phyloP scores from a whole-genome alignment of 352 stramenopile genomes.

The Phytophthora vignae region DNA sequence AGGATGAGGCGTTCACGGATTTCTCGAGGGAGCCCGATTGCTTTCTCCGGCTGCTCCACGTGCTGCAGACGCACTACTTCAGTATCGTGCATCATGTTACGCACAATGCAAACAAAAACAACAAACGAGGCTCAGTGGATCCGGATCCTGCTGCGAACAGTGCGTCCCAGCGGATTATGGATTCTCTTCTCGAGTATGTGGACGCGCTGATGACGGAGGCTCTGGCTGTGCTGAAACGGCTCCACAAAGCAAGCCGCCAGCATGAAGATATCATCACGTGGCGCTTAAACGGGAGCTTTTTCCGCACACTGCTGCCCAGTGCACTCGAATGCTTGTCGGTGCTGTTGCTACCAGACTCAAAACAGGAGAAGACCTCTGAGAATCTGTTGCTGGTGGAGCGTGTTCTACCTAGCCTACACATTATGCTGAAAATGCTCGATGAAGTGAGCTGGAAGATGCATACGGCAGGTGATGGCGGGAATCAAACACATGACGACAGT shows the following conservation, averaged over 20 bases:
- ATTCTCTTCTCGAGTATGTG: slow-evolving; percentile 48
- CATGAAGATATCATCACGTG: slow-evolving; percentile 62
- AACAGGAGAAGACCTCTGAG: not conserved
- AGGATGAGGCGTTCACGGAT: slow-evolving; percentile 25
- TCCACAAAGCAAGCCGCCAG: slow-evolving; percentile 62
- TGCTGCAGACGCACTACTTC: slow-evolving; percentile 55
- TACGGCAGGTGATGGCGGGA: slow-evolving; percentile 27
- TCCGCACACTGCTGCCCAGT: slow-evolving; percentile 52
- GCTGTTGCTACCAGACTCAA: slow-evolving; percentile 23
- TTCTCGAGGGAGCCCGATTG: slow-evolving; percentile 31
- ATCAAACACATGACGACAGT: slow-evolving; percentile 40
- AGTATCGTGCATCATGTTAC: slow-evolving; percentile 33
- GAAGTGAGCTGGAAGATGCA: slow-evolving; percentile 72
- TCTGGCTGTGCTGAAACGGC: slow-evolving; percentile 47
- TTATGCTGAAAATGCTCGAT: slow-evolving; percentile 68
- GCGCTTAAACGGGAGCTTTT: slow-evolving; percentile 60
- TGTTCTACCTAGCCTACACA: slow-evolving; percentile 45
- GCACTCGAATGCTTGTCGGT: slow-evolving; percentile 58
- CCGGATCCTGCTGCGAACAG: not conserved
- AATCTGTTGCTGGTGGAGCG: slow-evolving; percentile 43
- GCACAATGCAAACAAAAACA: not conserved
- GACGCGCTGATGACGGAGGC: slow-evolving; percentile 46
- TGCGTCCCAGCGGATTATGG: slow-evolving; percentile 29
- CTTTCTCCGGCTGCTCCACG: slow-evolving; percentile 45
- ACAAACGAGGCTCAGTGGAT: not conserved